phyloP scores from a whole-genome alignment of 345 rosid species.

The Hibiscus mutabilis region DNA sequence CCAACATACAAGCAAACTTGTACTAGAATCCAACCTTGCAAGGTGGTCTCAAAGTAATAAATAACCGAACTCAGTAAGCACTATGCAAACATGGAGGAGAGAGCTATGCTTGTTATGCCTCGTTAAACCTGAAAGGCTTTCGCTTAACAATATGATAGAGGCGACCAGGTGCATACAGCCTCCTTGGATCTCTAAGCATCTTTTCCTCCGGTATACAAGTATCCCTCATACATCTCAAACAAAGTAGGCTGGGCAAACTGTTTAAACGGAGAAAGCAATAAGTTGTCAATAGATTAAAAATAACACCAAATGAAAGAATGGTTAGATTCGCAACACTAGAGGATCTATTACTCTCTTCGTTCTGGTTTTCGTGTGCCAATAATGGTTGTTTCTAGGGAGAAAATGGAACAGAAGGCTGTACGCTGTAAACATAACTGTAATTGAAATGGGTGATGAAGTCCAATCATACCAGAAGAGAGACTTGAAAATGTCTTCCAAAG shows the following conservation, averaged over 20 bases:
- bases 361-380: background rate
- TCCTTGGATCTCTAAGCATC: constrained; percentile 90
- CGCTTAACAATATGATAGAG: constrained; percentile 94
- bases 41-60: background rate
- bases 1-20: background rate
- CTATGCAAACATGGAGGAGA: background rate
- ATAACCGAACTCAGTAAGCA: background rate
- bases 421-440: no score
- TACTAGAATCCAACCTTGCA: background rate
- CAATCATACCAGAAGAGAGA: constrained; percentile 83
- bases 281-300: no score
- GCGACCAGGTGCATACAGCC: constrained; percentile 96
- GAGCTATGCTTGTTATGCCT: background rate
- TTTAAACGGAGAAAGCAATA: constrained; percentile 19
- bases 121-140: constrained; percentile 69
- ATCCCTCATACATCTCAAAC: constrained; percentile 86
- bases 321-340: background rate
- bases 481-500: constrained; percentile 95
- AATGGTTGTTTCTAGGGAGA: background rate
- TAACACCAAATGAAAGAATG: background rate
- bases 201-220: constrained; percentile 82
- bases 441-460: background rate
- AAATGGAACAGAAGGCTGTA: background rate
- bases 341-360: background rate
- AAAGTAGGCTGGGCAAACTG: constrained; percentile 88